Percentiles rank a stretch among this genome's conserved stretches.
Evolutionary conservation across 768 basidiomycete genomes (phyloP).

Genomic region (Exsudoporus frostii): DNA sequence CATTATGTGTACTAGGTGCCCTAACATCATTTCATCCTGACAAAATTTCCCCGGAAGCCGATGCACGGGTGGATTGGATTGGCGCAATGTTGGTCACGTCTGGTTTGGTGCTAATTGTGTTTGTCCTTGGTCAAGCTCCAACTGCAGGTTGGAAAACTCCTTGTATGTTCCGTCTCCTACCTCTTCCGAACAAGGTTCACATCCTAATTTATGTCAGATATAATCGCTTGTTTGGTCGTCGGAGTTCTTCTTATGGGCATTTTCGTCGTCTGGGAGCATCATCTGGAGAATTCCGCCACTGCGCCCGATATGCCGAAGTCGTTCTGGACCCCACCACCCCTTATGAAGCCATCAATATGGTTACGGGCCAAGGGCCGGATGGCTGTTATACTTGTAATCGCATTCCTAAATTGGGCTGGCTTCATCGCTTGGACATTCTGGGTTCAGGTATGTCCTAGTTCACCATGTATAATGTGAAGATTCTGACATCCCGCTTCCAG

Average conservation of each 20-base stretch:
- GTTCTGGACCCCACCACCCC: constrained; percentile 49
- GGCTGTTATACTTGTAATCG: constrained; percentile 58
- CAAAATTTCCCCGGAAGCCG: constrained; percentile 33
- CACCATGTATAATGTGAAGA: background rate
- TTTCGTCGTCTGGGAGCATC: constrained; percentile 67
- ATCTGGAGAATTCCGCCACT: constrained; percentile 43
- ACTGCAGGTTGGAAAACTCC: constrained; percentile 60
- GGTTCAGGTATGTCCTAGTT: constrained; percentile 35
- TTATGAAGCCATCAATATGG: constrained; percentile 66
- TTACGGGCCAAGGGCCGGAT: constrained; percentile 58
- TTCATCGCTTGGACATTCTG: constrained; percentile 57
- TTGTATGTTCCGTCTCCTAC: constrained; percentile 35
- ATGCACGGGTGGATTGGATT: constrained; percentile 69
- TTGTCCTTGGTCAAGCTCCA: constrained; percentile 69
- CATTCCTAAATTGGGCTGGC: constrained; percentile 59
- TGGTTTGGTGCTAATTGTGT: constrained; percentile 68
- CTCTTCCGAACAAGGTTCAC: constrained; percentile 17
- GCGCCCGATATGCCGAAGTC: constrained; percentile 17
- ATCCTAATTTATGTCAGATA: constrained; percentile 41
- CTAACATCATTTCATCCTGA: constrained; percentile 64
- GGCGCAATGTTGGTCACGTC: constrained; percentile 64
- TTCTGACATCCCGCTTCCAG: constrained; percentile 30
- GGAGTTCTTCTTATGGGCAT: constrained; percentile 51
- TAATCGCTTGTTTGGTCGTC: constrained; percentile 64
- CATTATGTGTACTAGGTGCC: constrained; percentile 50